Base-by-base conservation (phyloP, 2,329 filamentous ascomycete genomes). In the Sclerotiophoma versabilis region DNA sequence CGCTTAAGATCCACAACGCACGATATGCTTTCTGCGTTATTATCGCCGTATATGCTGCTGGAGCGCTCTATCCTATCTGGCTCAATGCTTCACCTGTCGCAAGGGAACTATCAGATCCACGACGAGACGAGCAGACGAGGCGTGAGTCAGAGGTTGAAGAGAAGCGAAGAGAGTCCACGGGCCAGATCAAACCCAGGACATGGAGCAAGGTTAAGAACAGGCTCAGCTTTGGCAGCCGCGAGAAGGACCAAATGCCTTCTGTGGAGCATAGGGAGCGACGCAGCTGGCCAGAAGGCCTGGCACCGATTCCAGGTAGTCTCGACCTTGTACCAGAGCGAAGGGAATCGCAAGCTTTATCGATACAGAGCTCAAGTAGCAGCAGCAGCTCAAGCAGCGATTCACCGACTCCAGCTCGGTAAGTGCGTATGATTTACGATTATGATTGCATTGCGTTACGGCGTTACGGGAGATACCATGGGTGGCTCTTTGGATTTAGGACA, bases 11-110 rank as follows among this genome's bases (percentile, higher is more conserved):
- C 0, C 68, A 71, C 3, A 76, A 77, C 19, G 65, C 77, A 1
- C 73, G 75, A 15, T 84, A 80, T 52, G 81, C 82, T 0, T 83
- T 82, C 57, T 79, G 79, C 47, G 80, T 87, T 12, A 76, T 82
- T 4, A 72, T 84, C 11, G 82, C 82, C 0, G 75, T 79, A 0
- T 86, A 81, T 51, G 76, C 77, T 0, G 78, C 75, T 6, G 83
- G 83, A 0, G 70, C 76, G 5, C 58, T 86, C 5, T 83, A 85
- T 60, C 81, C 84, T 0, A 37, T 86, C 4, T 84, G 83, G 65
- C 74, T 86, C 48, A 84, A 82, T 52, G 30, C 77, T 1, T 69
- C 80, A 17, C 77, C 78, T 0, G 73, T 75, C 2, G 80, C 81
- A 19, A 76, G 79, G 58, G 73, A 73, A 43, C 77, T 86, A 42